These are phyloP conservation scores for Leptographium galeiforme DNA, from an alignment of 2,329 filamentous ascomycete species.

Conservation along the genomic window DNA sequence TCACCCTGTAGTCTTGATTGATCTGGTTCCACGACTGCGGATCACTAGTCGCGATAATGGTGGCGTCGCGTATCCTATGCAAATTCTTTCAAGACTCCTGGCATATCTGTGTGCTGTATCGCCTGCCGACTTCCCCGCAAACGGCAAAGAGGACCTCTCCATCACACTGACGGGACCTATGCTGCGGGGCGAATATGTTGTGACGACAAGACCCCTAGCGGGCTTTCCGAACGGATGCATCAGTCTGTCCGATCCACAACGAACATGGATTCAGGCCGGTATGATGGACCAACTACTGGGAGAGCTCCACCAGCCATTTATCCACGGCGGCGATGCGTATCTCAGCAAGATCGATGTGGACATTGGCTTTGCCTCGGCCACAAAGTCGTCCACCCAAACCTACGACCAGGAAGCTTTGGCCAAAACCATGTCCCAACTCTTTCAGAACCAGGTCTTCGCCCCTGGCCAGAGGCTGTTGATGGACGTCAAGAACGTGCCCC, in stretches of 20 bases:
- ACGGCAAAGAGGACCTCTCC: conserved; percentile 59
- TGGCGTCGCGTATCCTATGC: too few relatives aligned
- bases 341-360: conserved; percentile 72
- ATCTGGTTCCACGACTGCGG: too few relatives aligned
- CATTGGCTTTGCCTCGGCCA: conserved; percentile 67
- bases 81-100: too few relatives aligned
- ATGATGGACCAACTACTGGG: conserved; percentile 64
- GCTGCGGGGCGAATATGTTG: conserved; percentile 48
- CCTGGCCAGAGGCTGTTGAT: conserved; percentile 77
- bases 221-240: conserved; percentile 65
- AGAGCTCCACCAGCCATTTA: conserved; percentile 65
- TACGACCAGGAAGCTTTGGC: conserved; percentile 69
- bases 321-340: conserved; percentile 51
- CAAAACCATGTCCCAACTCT: conserved; percentile 35
- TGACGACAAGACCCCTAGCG: conserved; percentile 60
- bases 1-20: too few relatives aligned
- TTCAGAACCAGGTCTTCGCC: conserved; percentile 73
- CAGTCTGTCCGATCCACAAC: conserved; percentile 72
- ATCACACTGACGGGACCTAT: conserved; percentile 54
- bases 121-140: conserved; percentile 64
- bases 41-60: too few relatives aligned
- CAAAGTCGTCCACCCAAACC: conserved; percentile 56
- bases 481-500: conserved; percentile 66
- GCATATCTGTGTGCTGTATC: conserved; percentile 68
- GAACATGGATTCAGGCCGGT: conserved; percentile 74